Evolutionary conservation across 306 rosid species (phyloP).

Genomic region (Casuarina equisetifolia): DNA sequence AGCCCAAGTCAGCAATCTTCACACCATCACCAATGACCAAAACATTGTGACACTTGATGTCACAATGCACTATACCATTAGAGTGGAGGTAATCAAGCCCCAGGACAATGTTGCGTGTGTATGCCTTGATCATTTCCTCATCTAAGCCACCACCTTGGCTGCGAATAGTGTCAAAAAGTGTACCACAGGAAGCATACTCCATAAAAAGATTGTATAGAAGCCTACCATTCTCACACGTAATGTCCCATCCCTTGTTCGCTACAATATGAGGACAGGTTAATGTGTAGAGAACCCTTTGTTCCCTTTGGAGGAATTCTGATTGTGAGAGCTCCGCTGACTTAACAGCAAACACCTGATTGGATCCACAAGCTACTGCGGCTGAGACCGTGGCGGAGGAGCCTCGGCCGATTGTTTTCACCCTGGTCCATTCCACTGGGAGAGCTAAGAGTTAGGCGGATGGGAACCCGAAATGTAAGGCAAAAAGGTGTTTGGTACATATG

Average conservation of each 20-base stretch:
- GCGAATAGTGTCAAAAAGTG: slow-evolving; percentile 45
- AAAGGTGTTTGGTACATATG: neutral
- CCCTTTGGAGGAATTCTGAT: slow-evolving; percentile 55
- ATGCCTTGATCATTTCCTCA: slow-evolving; percentile 34
- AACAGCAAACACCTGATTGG: slow-evolving; percentile 53
- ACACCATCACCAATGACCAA: slow-evolving; percentile 55
- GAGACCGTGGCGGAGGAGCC: slow-evolving; percentile 85
- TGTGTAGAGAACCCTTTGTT: slow-evolving; percentile 51
- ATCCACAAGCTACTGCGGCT: slow-evolving; percentile 29
- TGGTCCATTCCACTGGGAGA: slow-evolving; percentile 61
- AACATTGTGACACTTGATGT: slow-evolving; percentile 69
- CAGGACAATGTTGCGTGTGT: slow-evolving; percentile 53
- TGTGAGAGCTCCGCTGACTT: slow-evolving; percentile 54
- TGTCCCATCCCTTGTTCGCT: slow-evolving; percentile 51
- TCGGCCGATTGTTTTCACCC: slow-evolving; percentile 63
- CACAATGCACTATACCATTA: slow-evolving; percentile 83
- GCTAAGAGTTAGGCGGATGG: neutral
- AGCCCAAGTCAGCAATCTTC: slow-evolving; percentile 86
- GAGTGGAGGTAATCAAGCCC: slow-evolving; percentile 66
- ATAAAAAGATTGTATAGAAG: slow-evolving; percentile 56
- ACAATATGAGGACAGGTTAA: slow-evolving; percentile 56
- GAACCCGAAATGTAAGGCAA: neutral
- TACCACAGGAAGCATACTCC: slow-evolving; percentile 73
- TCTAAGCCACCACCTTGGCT: slow-evolving; percentile 45
- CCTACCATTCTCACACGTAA: slow-evolving; percentile 57